A percentile compares a stretch with the other conserved stretches of the same genome.
Conservation (phyloP, 2,329 filamentous ascomycete species). For the Cladosporium sp. region DNA sequence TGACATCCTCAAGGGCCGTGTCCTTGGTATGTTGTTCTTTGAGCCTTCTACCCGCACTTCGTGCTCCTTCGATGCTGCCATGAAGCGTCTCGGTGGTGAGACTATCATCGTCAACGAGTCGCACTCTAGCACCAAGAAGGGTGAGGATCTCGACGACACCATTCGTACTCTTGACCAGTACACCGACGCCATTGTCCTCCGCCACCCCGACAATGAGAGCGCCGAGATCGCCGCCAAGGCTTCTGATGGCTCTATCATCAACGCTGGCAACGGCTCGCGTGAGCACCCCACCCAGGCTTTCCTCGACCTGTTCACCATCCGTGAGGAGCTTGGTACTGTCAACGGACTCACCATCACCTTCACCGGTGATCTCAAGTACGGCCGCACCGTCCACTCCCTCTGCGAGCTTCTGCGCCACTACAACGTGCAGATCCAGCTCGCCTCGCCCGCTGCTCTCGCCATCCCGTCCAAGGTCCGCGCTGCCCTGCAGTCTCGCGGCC, state of each 20-base stretch:
- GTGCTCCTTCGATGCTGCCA: constrained; percentile 92
- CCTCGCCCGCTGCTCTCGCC: constrained; percentile 75
- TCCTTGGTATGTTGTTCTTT: constrained; percentile 93
- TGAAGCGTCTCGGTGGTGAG: constrained; percentile 93
- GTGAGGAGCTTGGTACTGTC: constrained; percentile 93
- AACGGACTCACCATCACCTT: constrained; percentile 96
- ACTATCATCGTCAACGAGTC: constrained; percentile 79
- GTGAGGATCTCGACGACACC: constrained; percentile 89
- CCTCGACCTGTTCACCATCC: constrained; percentile 96
- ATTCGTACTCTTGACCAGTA: constrained; percentile 93
- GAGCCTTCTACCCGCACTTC: constrained; percentile 96
- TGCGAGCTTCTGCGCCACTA: constrained; percentile 94
- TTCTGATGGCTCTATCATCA: constrained; percentile 89
- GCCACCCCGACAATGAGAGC: constrained; percentile 81
- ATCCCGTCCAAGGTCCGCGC: constrained; percentile 75
- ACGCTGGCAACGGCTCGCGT: constrained; percentile 91
- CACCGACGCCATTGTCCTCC: constrained; percentile 90
- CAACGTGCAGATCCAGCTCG: constrained; percentile 89
- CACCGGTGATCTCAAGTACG: constrained; percentile 87
- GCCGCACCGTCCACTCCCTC: constrained; percentile 91
- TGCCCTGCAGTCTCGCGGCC: constrained; percentile 69
- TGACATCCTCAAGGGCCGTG: constrained; percentile 78
- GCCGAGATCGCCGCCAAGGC: constrained; percentile 82
- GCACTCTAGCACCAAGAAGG: constrained; percentile 88
- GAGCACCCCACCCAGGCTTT: constrained; percentile 98